Base-by-base conservation (phyloP, 306 rosid species). In the Astragalus glycyphyllos region DNA sequence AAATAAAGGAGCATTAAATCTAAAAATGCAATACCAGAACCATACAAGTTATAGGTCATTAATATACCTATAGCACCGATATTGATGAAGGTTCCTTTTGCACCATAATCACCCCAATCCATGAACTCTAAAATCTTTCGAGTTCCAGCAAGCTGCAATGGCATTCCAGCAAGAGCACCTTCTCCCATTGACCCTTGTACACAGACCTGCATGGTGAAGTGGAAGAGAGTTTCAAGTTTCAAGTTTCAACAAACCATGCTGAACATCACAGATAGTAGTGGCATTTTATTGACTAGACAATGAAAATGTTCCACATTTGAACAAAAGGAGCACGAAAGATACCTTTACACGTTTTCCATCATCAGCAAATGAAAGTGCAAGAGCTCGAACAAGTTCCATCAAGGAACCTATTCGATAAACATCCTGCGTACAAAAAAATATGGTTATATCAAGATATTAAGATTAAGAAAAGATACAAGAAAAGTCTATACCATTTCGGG, bases 151-250 rank as follows among this genome's bases (percentile, higher is more conserved):
- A 93, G 98, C 86, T 93, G 98, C 78, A 93, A 78, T 17, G 98
- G 98, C 98, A 94, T 90, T 75, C 97, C 98, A 63, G 92, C 85
- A 63, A 87, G 92, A 63, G 98, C 97, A 65, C 98, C 98, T 77
- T 90, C 92, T 71, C 98, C 98, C 98, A 94, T 90, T 58, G 98
- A 90, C 62, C 98, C 98, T 86, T 94, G 97, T 42, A 94, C 97
- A 77, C 98, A 94, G 68, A 94, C 98, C 98, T 94, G 74, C 74
- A 72, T 23, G 76, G 65, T 47, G 37, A 68, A 31, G 50, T 73
- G 47, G 57, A 47, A 15, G 67, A 60, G 59, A 47, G 72, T 50
- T 59, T 77, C 70, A 54, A 66, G n/a, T n/a, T n/a, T n/a, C n/a
- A n/a, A n/a, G n/a, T n/a, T n/a, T n/a, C n/a, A n/a, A n/a, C n/a